Evolutionary conservation across 2,329 filamentous ascomycete genomes (phyloP), one percentile per base, ranked within the genome.

Genomic region (Sclerotinia nivalis): DNA sequence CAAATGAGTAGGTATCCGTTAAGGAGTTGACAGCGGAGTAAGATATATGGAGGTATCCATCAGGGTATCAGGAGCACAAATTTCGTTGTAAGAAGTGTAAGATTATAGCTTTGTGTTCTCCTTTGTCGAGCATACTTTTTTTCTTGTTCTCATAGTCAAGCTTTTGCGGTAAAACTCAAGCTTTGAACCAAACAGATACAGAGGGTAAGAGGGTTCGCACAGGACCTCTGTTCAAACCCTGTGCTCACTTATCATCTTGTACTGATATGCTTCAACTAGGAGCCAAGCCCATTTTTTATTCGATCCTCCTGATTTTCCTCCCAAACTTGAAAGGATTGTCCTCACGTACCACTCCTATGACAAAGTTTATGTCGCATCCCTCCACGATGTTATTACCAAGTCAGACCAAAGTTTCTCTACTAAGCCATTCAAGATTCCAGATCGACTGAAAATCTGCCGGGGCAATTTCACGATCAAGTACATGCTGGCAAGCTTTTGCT

Each of bases 21-120:
- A 52, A 52, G 45, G 61, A 34, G 22, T 52, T 64, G 61, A 64
- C 61, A 64, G 61, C 61, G 8, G 61, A 40, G 61, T 28, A 15
- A 64, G 31, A 64, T 64, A 6, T 22, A 40, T 18, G 47, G 22
- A 50, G 9, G 15, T 20, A 40, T 52, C 22, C 47, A 20, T 28
- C 15, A 40, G 25, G 31, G 47, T 52, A 40, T 52, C 15, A 15
- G 37, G 60, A 31, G 34, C 15, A 64, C 60, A 40, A 15, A 4
- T 64, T 40, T 64, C 6, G 2, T 2, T 52, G 22, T 40, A 64
- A 2, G 31, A n/a, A 64, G 22, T 37, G 12, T 64, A 50, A 64
- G 31, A 37, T 50, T 25, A 50, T 40, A 40, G 22, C 22, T 28
- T 50, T 40, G 47, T 52, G 5, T 40, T n/a, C 3, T 40, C 6